Conservation (phyloP, 495 filamentous ascomycete species). For the Neurospora sp. region DNA sequence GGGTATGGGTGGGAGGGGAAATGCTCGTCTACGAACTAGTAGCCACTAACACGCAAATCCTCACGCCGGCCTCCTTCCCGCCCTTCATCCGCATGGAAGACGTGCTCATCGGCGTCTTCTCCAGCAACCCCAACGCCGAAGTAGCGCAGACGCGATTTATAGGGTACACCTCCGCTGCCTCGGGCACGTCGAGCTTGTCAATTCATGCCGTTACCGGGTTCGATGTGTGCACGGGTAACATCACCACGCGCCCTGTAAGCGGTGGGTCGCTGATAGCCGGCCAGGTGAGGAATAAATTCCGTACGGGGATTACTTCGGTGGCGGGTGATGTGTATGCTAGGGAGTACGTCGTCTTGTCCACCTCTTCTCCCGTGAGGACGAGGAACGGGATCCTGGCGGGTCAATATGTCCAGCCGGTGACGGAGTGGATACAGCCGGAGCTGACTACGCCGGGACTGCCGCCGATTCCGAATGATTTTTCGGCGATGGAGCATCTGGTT, state of each 20-base stretch:
- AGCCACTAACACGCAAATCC: constrained; percentile 26
- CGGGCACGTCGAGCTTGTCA: constrained; percentile 9
- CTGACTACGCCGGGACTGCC: constrained; percentile 3
- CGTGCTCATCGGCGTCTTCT: constrained; percentile 24
- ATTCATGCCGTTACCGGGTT: constrained; percentile 27
- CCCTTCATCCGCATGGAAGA: constrained; percentile 28
- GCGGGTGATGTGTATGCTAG: constrained; percentile 25
- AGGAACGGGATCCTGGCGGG: constrained; percentile 29
- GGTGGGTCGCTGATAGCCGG: constrained; percentile 5
- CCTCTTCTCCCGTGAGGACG: constrained; percentile 6
- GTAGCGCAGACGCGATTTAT: constrained; percentile 21
- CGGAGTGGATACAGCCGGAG: constrained; percentile 27
- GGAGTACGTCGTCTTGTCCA: constrained; percentile 16
- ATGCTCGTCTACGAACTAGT: constrained; percentile 23
- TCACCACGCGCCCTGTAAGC: constrained; percentile 17
- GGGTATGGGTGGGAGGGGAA: constrained; percentile 14
- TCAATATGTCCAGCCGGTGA: constrained; percentile 28
- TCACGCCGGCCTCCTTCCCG: constrained; percentile 13
- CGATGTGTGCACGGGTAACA: constrained; percentile 30
- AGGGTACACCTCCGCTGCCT: constrained; percentile 5
- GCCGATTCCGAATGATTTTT: constrained; percentile 11
- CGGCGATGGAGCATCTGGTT: constrained; percentile 8
- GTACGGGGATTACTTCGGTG: constrained; percentile 9
- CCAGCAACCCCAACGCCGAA: constrained; percentile 19
- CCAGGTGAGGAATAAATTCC: background rate